Percentiles rank a stretch among this genome's conserved stretches.
Conservation (phyloP, 2,329 filamentous ascomycete species). For the Metarhizium rileyi region DNA sequence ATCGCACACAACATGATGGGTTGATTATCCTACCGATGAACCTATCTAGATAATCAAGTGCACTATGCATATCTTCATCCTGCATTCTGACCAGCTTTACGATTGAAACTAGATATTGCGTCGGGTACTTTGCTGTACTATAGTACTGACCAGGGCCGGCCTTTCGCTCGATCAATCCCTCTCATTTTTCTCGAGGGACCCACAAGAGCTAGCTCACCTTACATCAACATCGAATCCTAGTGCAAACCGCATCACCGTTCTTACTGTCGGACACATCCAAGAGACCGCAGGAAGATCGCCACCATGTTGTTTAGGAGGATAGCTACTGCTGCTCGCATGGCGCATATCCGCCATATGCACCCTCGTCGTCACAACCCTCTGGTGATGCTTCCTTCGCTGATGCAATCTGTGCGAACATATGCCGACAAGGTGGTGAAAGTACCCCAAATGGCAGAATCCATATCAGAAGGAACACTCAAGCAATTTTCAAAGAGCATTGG, state of each 20-base stretch:
- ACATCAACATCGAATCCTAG: not conserved
- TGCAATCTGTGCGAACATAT: constrained; percentile 49
- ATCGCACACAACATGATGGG: too few species aligned
- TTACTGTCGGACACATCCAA: not conserved
- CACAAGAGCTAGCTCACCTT: not conserved
- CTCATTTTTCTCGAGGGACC: not conserved
- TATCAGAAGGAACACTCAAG: constrained; percentile 93
- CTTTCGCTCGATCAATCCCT: not conserved
- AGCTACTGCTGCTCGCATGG: constrained; percentile 32
- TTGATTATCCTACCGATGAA: too few species aligned
- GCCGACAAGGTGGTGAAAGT: constrained; percentile 87
- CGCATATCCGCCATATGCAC: constrained; percentile 31
- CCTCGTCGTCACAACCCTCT: constrained; percentile 13
- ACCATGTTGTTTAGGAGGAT: constrained; percentile 35
- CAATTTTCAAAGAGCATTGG: constrained; percentile 89
- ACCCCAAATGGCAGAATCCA: constrained; percentile 96
- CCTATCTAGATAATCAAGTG: too few species aligned
- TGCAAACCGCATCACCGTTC: not conserved
- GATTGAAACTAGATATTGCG: too few species aligned
- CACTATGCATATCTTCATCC: too few species aligned
- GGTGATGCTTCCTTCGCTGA: constrained; percentile 37
- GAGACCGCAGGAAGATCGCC: constrained; percentile 1
- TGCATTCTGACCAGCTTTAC: too few species aligned
- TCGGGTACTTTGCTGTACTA: too few species aligned
- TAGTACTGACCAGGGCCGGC: not conserved